Evolutionary conservation across 2,329 filamentous ascomycete species (phyloP).

Genomic region (Calonectria pauciramosa): DNA sequence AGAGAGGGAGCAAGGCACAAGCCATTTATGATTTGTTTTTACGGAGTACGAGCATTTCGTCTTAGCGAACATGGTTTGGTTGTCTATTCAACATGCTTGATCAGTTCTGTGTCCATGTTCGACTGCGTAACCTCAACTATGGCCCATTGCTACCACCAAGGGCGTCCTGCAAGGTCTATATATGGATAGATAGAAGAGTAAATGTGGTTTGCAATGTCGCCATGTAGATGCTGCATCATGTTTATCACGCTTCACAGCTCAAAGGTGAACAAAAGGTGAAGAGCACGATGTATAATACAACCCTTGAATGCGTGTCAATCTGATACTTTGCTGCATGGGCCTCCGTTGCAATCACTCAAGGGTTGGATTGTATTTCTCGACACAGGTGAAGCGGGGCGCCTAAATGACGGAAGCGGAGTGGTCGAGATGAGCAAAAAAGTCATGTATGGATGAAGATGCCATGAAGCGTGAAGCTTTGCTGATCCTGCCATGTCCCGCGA

Average conservation of each 20-base stretch:
- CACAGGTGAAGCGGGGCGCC: too few species aligned
- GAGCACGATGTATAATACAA: background rate
- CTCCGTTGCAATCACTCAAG: too few species aligned
- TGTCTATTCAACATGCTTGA: background rate
- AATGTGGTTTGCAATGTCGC: background rate
- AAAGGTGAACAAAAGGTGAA: too few species aligned
- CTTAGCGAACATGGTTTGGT: conserved; percentile 4
- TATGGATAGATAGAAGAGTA: background rate
- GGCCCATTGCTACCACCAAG: background rate
- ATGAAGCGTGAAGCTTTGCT: too few species aligned
- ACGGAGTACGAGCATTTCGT: background rate
- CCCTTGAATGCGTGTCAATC: too few species aligned
- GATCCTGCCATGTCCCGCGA: too few species aligned
- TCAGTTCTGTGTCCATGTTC: background rate
- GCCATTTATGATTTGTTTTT: conserved; percentile 5
- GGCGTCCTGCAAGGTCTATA: background rate
- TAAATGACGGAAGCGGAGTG: too few species aligned
- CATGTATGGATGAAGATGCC: too few species aligned
- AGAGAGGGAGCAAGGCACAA: conserved; percentile 4
- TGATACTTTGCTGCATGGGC: too few species aligned
- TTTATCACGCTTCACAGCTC: background rate
- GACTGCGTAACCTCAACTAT: background rate
- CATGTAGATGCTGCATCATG: background rate
- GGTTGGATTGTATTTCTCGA: too few species aligned
- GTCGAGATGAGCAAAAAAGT: too few species aligned